Conservation (phyloP, 345 rosid species). For the Syzygium aqueum region DNA sequence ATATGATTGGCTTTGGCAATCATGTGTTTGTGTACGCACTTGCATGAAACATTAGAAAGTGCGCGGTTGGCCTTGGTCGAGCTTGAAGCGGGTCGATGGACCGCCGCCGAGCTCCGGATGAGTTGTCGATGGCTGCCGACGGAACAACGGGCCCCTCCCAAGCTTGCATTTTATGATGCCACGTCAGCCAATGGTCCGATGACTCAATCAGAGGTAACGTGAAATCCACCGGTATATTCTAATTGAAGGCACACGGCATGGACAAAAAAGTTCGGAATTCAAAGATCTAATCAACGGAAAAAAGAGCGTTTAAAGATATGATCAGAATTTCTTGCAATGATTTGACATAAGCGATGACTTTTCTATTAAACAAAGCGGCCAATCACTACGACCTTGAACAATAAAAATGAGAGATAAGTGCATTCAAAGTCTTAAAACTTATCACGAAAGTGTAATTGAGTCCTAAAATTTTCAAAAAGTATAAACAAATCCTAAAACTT, state of each 20-base stretch:
- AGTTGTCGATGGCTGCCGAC: neutral
- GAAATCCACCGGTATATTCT: neutral
- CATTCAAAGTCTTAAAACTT: no score
- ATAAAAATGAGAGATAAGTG: neutral
- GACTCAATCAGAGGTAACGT: neutral
- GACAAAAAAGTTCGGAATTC: neutral
- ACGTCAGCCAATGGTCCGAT: neutral
- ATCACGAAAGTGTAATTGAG: no score
- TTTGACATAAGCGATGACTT: neutral
- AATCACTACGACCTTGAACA: neutral
- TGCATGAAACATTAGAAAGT: neutral
- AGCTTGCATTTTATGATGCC: neutral
- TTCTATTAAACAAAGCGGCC: neutral
- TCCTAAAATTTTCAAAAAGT: no score
- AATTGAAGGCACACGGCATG: neutral
- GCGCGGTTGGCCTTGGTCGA: neutral
- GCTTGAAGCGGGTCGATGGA: neutral
- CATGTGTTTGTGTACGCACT: neutral
- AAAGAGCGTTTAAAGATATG: neutral
- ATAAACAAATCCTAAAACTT: no score
- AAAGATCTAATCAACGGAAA: neutral
- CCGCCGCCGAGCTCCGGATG: neutral
- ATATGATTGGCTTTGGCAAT: neutral
- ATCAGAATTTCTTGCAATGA: neutral
- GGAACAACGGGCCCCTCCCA: neutral